Conservation (phyloP, 441 rosid species). For the Adansonia rubrostipa region DNA sequence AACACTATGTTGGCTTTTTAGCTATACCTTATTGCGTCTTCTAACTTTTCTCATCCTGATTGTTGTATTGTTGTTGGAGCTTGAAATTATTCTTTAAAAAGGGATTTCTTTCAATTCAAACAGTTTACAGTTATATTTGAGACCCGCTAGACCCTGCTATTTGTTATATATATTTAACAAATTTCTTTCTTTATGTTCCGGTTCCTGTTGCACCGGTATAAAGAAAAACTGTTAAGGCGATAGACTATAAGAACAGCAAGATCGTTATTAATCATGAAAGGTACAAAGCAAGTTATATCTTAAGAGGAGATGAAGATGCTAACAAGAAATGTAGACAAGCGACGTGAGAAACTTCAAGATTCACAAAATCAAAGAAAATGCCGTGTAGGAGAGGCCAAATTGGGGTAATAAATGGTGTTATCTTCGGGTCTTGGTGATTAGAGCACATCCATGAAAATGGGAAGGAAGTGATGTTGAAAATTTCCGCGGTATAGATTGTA, state of each 20-base stretch:
- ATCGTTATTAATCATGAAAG: not conserved
- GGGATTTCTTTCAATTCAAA: not conserved
- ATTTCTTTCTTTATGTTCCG: no score
- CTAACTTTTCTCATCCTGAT: constrained; percentile 34
- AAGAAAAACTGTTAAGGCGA: not conserved
- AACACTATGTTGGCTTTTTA: not conserved
- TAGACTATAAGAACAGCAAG: not conserved
- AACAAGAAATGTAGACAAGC: not conserved
- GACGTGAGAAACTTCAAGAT: not conserved
- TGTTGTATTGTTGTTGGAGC: constrained; percentile 30
- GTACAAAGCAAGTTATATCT: not conserved
- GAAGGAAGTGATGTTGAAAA: not conserved
- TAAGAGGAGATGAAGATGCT: not conserved
- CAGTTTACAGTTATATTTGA: not conserved
- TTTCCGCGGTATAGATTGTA: not conserved
- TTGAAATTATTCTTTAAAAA: constrained; percentile 26
- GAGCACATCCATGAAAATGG: not conserved
- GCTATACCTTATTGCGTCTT: constrained; percentile 15
- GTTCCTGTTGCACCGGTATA: no score
- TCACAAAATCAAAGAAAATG: not conserved
- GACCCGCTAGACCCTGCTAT: not conserved
- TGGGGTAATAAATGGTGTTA: not conserved
- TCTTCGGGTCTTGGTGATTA: not conserved
- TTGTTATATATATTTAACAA: no score
- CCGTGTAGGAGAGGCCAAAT: not conserved